These are phyloP conservation scores for Pseudogymnoascus sp. DNA, from an alignment of 2,329 filamentous ascomycete genomes.

Conservation along the genomic window DNA sequence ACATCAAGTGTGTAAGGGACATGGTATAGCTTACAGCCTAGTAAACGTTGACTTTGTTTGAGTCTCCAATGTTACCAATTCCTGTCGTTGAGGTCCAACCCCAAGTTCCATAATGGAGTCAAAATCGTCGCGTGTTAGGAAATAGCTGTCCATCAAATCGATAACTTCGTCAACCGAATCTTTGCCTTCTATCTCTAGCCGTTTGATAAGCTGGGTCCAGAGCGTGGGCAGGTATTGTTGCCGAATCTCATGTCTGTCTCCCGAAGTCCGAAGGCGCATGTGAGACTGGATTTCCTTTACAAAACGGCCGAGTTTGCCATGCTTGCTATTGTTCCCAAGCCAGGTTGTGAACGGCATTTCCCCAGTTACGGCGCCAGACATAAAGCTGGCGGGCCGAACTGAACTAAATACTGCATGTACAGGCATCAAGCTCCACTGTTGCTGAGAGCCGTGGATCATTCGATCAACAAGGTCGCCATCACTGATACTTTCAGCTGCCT, in stretches of 20 bases:
- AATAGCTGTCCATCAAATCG: conserved; percentile 95
- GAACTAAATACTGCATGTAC: conserved; percentile 94
- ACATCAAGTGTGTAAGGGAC: neutral
- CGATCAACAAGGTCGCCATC: conserved; percentile 93
- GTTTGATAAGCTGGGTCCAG: conserved; percentile 72
- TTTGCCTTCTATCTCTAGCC: conserved; percentile 70
- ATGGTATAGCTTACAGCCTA: conserved; percentile 56
- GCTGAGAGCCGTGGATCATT: conserved; percentile 97
- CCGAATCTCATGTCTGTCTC: conserved; percentile 85
- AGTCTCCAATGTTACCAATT: conserved; percentile 67
- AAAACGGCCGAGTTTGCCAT: conserved; percentile 67
- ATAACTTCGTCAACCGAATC: conserved; percentile 79
- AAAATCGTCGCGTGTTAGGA: conserved; percentile 87
- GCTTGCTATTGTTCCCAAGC: conserved; percentile 93
- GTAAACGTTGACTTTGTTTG: conserved; percentile 89
- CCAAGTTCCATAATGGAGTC: conserved; percentile 89
- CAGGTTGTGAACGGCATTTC: conserved; percentile 76
- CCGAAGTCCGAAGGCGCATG: conserved; percentile 86
- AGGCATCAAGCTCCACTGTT: conserved; percentile 98
- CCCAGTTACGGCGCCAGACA: conserved; percentile 68
- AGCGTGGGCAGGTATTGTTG: conserved; percentile 89
- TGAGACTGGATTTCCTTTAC: conserved; percentile 94
- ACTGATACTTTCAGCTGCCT: conserved; percentile 91
- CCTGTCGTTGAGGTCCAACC: conserved; percentile 74
- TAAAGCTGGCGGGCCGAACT: conserved; percentile 80